phyloP scores from a whole-genome alignment of 2,329 filamentous ascomycete species.

The Claviceps paspali region DNA sequence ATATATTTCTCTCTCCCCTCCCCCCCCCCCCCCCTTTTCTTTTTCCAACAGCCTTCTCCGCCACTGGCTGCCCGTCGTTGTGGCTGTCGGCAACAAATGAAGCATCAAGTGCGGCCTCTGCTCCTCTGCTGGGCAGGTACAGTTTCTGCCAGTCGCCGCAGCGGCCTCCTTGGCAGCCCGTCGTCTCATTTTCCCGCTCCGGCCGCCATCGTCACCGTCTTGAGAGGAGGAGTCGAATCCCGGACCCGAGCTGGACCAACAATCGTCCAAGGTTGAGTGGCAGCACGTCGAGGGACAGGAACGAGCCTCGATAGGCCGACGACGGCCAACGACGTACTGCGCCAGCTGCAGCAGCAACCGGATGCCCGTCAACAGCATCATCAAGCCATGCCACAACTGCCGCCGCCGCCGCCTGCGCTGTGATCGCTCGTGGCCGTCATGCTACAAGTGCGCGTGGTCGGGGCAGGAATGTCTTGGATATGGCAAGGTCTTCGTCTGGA shows the following conservation, averaged over 20 bases:
- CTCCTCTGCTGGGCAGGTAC: not conserved
- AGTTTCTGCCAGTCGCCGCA: not conserved
- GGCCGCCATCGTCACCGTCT: not conserved
- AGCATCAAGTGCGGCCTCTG: not conserved
- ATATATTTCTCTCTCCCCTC: too few species aligned
- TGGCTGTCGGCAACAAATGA: slow-evolving; percentile 1
- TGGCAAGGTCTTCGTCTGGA: slow-evolving; percentile 45
- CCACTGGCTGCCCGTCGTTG: not conserved
- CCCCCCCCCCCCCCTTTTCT: not conserved
- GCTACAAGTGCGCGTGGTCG: slow-evolving; percentile 40
- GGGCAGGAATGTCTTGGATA: slow-evolving; percentile 47
- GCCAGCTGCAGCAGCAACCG: slow-evolving; percentile 5
- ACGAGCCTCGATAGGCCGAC: too few species aligned
- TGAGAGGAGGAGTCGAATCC: too few species aligned
- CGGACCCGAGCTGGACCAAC: too few species aligned
- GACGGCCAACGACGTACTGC: not conserved
- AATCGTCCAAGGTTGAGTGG: too few species aligned
- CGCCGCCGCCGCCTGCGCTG: slow-evolving; percentile 44
- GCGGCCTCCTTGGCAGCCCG: not conserved
- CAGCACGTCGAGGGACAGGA: too few species aligned
- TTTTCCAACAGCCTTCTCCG: not conserved
- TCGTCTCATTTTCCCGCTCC: not conserved
- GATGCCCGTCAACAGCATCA: slow-evolving; percentile 20
- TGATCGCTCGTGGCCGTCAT: slow-evolving; percentile 42
- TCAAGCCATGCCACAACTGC: slow-evolving; percentile 45